Evolutionary conservation across 306 rosid species (phyloP).

Genomic region (Trichosanthes cucumerina): DNA sequence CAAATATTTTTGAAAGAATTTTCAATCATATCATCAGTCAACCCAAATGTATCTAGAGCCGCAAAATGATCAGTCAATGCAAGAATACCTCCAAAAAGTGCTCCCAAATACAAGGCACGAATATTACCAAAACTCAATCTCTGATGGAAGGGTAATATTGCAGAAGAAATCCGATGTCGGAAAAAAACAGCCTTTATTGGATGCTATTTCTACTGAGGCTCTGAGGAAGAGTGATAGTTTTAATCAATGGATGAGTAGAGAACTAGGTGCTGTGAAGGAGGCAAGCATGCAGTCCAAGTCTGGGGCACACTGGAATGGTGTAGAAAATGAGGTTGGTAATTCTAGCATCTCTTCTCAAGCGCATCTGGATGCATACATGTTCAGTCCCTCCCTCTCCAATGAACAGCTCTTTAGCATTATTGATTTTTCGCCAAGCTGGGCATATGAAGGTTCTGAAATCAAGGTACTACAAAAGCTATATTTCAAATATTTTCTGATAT

Average conservation of each 20-base stretch:
- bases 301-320: conserved; percentile 49
- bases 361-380: conserved; percentile 39
- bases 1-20: not conserved
- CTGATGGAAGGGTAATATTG: conserved; percentile 24
- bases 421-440: conserved; percentile 81
- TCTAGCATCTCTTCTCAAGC: conserved; percentile 38
- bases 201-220: conserved; percentile 33
- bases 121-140: conserved; percentile 18
- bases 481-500: conserved; percentile 12
- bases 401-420: conserved; percentile 75
- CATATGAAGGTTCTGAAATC: conserved; percentile 47
- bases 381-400: conserved; percentile 63
- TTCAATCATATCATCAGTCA: not conserved
- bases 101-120: conserved; percentile 21
- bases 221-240: conserved; percentile 74
- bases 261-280: conserved; percentile 69
- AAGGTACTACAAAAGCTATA: conserved; percentile 38
- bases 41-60: conserved; percentile 17
- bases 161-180: conserved; percentile 35
- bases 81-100: conserved; percentile 23
- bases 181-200: conserved; percentile 31
- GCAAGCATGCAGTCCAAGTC: conserved; percentile 45
- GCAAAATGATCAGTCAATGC: conserved; percentile 19
- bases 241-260: conserved; percentile 75
- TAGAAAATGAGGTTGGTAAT: conserved; percentile 40